These are phyloP conservation scores for Fusarium sp. DNA, from an alignment of 2,329 filamentous ascomycete species.

Conservation along the genomic window DNA sequence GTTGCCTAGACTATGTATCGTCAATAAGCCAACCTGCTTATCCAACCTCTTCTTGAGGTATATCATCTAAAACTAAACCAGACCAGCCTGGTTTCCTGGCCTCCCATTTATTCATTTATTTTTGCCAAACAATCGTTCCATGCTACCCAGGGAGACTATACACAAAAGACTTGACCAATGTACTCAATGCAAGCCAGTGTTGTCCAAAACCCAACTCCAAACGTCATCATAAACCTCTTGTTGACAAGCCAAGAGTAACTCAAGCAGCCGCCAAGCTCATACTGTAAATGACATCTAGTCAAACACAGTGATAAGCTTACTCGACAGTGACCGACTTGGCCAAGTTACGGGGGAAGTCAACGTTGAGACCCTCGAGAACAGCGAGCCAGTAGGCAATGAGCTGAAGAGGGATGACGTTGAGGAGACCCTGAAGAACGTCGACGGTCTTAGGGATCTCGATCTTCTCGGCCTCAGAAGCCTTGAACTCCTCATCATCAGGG, in stretches of 20 bases:
- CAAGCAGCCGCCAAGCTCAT: slow-evolving; percentile 33
- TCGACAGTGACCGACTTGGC: slow-evolving; percentile 99
- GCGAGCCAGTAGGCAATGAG: slow-evolving; percentile 99
- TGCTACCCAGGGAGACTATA: slow-evolving; percentile 43
- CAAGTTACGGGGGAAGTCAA: slow-evolving; percentile 98
- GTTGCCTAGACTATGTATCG: slow-evolving; percentile 37
- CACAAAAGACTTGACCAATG: slow-evolving; percentile 38
- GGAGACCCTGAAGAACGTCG: slow-evolving; percentile 92
- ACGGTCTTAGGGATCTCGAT: slow-evolving; percentile 98
- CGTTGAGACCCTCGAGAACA: slow-evolving; percentile 93
- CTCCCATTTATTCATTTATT: slow-evolving; percentile 39
- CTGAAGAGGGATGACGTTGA: slow-evolving; percentile 98
- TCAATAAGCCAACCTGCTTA: slow-evolving; percentile 31
- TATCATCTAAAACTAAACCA: slow-evolving; percentile 43
- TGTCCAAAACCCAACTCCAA: slow-evolving; percentile 47
- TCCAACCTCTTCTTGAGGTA: slow-evolving; percentile 31
- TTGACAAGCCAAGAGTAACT: slow-evolving; percentile 35
- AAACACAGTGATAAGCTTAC: slow-evolving; percentile 63
- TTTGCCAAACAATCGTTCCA: slow-evolving; percentile 35
- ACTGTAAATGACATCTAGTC: slow-evolving; percentile 35
- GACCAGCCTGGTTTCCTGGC: slow-evolving; percentile 39
- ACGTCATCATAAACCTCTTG: slow-evolving; percentile 43
- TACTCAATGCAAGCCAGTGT: slow-evolving; percentile 42
- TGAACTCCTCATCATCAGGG: slow-evolving; percentile 87
- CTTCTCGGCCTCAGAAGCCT: slow-evolving; percentile 87